A percentile compares a stretch with the other conserved stretches of the same genome.
phyloP scores from a whole-genome alignment of 2,329 filamentous ascomycete genomes.

The Colletotrichum horii region DNA sequence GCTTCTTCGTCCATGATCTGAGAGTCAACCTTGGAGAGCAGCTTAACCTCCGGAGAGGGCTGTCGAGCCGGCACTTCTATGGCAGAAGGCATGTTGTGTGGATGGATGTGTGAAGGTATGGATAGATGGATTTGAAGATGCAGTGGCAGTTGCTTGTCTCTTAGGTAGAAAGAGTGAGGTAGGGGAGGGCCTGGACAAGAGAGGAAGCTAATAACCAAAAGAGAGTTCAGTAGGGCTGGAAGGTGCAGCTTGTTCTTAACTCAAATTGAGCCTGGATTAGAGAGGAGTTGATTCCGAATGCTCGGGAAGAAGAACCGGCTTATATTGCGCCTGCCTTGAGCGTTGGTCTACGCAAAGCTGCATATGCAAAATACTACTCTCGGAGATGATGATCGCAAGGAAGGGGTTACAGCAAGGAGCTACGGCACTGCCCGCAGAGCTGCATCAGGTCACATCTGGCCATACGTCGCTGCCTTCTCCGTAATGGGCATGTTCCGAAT shows the following conservation, averaged over 20 bases:
- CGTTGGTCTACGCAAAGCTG: not conserved
- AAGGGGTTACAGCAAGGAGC: not conserved
- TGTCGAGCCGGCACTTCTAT: constrained; percentile 16
- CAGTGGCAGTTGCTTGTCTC: not conserved
- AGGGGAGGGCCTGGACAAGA: not conserved
- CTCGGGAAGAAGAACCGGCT: constrained; percentile 6
- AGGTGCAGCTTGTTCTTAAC: constrained; percentile 1
- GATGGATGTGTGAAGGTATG: not conserved
- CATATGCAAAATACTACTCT: not conserved
- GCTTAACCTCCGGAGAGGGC: constrained; percentile 17
- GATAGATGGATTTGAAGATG: not conserved
- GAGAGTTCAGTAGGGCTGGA: not conserved
- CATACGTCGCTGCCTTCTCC: not conserved
- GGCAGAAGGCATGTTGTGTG: constrained; percentile 18
- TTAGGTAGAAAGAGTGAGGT: not conserved
- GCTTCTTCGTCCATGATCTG: constrained; percentile 27
- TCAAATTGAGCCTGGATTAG: not conserved
- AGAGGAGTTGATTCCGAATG: not conserved
- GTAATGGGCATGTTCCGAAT: constrained; percentile 1
- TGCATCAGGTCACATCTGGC: constrained; percentile 15
- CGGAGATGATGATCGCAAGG: constrained; percentile 12
- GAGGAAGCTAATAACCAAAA: not conserved
- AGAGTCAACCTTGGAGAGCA: constrained; percentile 22
- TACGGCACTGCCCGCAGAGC: not conserved
- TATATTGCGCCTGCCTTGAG: not conserved